phyloP scores from a whole-genome alignment of 2,329 filamentous ascomycete species.

The Ophiostoma perfectum region DNA sequence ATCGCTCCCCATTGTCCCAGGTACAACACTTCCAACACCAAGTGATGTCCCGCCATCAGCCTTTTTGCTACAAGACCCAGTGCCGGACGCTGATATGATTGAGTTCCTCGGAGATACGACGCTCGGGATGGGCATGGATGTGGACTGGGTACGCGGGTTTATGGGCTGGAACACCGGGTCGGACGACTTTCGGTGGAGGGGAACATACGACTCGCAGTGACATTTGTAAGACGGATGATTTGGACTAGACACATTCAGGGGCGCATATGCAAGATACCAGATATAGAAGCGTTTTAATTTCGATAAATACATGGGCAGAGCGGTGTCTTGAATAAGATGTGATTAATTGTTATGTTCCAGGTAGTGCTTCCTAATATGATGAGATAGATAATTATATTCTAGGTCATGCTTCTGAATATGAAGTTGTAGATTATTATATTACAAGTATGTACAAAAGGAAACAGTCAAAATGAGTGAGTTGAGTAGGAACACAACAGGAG shows the following conservation, averaged over 20 bases:
- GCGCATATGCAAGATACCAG: background rate
- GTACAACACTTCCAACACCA: background rate
- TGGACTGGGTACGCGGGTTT: slow-evolving; percentile 23
- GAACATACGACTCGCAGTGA: slow-evolving; percentile 17
- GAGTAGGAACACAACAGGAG: background rate
- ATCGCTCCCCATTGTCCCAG: background rate
- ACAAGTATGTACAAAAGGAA: background rate
- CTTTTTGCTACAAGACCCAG: background rate
- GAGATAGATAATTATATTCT: too few relatives aligned
- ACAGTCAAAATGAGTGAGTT: background rate
- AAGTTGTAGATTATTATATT: background rate
- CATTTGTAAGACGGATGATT: background rate
- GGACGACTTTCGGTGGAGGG: slow-evolving; percentile 19
- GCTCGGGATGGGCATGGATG: slow-evolving; percentile 15
- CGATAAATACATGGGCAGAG: background rate
- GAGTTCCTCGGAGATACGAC: slow-evolving; percentile 17
- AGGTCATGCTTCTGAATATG: too few relatives aligned
- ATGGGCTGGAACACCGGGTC: slow-evolving; percentile 25
- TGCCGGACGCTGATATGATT: slow-evolving; percentile 20
- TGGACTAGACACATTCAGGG: background rate
- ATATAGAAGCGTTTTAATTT: background rate
- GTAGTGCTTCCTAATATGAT: too few relatives aligned
- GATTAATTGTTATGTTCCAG: too few relatives aligned
- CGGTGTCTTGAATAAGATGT: too few relatives aligned
- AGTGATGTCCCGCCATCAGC: background rate